Base-by-base conservation (phyloP, 2,329 filamentous ascomycete genomes). In the Malbranchea cinnamomea region DNA sequence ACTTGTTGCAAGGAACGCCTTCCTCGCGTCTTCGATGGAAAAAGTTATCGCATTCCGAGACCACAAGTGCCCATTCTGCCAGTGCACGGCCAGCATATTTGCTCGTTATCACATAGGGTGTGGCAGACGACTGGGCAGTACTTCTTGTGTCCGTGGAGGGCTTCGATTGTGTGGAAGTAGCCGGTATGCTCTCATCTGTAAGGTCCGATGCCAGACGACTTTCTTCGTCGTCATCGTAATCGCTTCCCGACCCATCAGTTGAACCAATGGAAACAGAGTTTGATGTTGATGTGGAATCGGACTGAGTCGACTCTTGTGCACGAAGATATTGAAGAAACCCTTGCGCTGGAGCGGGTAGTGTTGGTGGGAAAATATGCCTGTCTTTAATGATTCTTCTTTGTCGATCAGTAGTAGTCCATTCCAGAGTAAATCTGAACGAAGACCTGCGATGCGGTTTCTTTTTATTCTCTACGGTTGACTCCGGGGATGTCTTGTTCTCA, bases 401-500 rank as follows among this genome's bases (percentile, higher is more conserved):
- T 43, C 65, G 64, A 34, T 71, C 67, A 28, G n/a, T n/a, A n/a
- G n/a, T n/a, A n/a, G 67, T 61, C 62, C 65, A 74, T 46, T 78
- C 74, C n/a, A 78, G 56, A 1, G 71, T 75, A 46, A 78, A 78
- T 36, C 71, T 74, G 58, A 78, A 78, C 38, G 62, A 70, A 40
- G 67, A 72, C 23, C 57, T 60, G 33, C 68, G 67, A 39, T 71
- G 67, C 12, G 7, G 26, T 26, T 31, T 33, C 10, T 20, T 18
- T 16, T 17, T 19, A 7, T 20, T 9, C 13, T 16, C n/a, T n/a
- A n/a, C n/a, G n/a, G n/a, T n/a, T n/a, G n/a, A n/a, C n/a, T n/a
- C n/a, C n/a, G n/a, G n/a, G n/a, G n/a, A n/a, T n/a, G n/a, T n/a
- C n/a, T n/a, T n/a, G n/a, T n/a, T n/a, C n/a, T n/a, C n/a, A n/a